phyloP scores from a whole-genome alignment of 78 protist genomes.

The Isochrysis galbana region DNA sequence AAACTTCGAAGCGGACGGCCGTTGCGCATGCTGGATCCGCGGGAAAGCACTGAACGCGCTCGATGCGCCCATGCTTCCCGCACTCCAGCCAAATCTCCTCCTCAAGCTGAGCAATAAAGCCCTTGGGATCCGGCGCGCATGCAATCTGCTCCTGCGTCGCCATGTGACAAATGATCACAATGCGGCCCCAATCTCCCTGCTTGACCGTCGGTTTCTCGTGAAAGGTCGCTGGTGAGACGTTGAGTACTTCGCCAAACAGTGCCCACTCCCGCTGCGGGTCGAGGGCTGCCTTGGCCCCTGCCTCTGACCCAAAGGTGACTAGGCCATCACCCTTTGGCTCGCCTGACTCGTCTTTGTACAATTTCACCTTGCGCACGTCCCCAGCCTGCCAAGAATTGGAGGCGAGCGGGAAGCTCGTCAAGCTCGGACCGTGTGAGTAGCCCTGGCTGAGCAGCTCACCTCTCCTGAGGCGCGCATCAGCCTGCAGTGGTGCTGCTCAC shows the following conservation, averaged over 20 bases:
- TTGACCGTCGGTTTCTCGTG: not conserved
- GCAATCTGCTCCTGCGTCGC: not conserved
- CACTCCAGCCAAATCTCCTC: not conserved
- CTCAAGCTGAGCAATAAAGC: not conserved
- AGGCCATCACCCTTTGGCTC: not conserved
- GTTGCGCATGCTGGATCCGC: not conserved
- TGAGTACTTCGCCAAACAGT: not conserved
- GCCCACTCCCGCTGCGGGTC: not conserved
- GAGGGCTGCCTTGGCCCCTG: not conserved
- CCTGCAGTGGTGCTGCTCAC: no score
- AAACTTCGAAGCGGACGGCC: not conserved
- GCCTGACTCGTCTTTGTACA: conserved; percentile 6
- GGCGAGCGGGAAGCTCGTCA: not conserved
- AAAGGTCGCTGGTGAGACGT: not conserved
- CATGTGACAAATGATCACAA: not conserved
- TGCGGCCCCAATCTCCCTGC: not conserved
- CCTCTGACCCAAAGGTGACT: not conserved
- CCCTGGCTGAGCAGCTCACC: no score
- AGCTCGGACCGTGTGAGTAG: not conserved
- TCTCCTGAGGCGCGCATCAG: not conserved
- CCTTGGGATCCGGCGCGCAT: not conserved
- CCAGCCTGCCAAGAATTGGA: not conserved
- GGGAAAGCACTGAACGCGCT: not conserved
- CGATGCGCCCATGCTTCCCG: not conserved
- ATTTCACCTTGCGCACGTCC: not conserved